A percentile compares a stretch with the other conserved stretches of the same genome.
Conservation (phyloP, 2,329 filamentous ascomycete species). For the Clonostachys byssicola region DNA sequence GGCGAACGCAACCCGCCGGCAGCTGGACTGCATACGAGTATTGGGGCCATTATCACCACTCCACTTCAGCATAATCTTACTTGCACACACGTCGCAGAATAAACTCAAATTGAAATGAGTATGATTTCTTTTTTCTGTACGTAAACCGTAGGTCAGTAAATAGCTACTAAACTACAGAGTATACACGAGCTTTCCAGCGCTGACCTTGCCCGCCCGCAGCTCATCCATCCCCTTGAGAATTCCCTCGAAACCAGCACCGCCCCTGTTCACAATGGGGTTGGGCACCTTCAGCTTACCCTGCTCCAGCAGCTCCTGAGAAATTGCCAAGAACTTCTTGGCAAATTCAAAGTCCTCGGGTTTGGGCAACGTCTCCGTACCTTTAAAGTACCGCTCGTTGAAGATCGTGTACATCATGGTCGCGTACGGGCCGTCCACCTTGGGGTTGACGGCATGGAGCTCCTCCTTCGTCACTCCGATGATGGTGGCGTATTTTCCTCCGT, state of each 20-base stretch:
- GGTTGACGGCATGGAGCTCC: constrained; percentile 7
- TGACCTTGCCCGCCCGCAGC: constrained; percentile 23
- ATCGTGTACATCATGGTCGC: constrained; percentile 26
- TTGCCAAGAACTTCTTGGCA: constrained; percentile 17
- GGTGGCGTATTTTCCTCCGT: neutral
- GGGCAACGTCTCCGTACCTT: neutral
- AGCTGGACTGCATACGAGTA: too few species aligned
- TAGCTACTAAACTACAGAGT: constrained; percentile 8
- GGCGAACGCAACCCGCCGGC: too few species aligned
- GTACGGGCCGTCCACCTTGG: constrained; percentile 1
- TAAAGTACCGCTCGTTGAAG: constrained; percentile 21
- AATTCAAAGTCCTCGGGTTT: constrained; percentile 23
- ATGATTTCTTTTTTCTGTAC: too few species aligned
- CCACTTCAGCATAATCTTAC: too few species aligned
- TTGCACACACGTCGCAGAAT: too few species aligned
- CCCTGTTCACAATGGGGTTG: constrained; percentile 16
- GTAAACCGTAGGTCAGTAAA: too few species aligned
- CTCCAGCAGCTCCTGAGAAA: constrained; percentile 22
- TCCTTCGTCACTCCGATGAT: neutral
- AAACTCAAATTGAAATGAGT: too few species aligned
- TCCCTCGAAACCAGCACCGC: constrained; percentile 23
- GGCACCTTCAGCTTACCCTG: constrained; percentile 25
- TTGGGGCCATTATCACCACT: too few species aligned
- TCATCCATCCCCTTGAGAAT: constrained; percentile 23
- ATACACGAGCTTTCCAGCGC: constrained; percentile 37